Base-by-base conservation (phyloP, 1,139 yeast species). In the Suhomyces maxii region DNA sequence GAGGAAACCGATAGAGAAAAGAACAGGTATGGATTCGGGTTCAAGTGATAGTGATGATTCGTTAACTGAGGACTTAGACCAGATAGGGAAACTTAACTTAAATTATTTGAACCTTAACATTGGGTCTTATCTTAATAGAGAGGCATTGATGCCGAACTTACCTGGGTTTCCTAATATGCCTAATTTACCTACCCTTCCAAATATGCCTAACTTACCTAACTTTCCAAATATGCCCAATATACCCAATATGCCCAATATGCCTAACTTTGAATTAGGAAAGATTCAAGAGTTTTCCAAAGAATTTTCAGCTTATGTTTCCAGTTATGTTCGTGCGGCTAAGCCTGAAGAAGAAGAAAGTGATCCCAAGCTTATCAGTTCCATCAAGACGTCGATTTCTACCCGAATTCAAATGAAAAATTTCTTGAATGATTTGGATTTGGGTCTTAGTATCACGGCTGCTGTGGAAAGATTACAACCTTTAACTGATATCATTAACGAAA, bases 391-490 rank as follows among this genome's bases (percentile, higher is more conserved):
- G 11, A 54, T 74, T 8, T 66, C 75, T 3, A 67, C 74, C 4
- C 54, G 79, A 14, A 65, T 75, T 37, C 85, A 80, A 52, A 70
- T 82, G 69, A 66, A 71, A 34, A 75, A 70, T 23, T 69, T 82
- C 42, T 64, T 82, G 35, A 69, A 71, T 43, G 86, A 82, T 53
- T 66, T 82, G 54, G 71, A 74, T 43, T 59, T 71, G 37, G 86
- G 86, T 3, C 66, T 77, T 35, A 76, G 82, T 9, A 65, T 82
- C 18, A 69, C 73, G 25, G 69, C 79, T 9, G 84, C 86, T 1
- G 64, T 80, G 14, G 85, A 81, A 37, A 60, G 85, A 36, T 69
- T 84, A 39, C 83, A 79, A 56, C 82, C 84, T 0, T 63, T 82
- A 42, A 74, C 83, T 14, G 80, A 75, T 47, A 65, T 79, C 18